Conservation (phyloP, 1,139 yeast genomes). For the Ogataea hybrid region DNA sequence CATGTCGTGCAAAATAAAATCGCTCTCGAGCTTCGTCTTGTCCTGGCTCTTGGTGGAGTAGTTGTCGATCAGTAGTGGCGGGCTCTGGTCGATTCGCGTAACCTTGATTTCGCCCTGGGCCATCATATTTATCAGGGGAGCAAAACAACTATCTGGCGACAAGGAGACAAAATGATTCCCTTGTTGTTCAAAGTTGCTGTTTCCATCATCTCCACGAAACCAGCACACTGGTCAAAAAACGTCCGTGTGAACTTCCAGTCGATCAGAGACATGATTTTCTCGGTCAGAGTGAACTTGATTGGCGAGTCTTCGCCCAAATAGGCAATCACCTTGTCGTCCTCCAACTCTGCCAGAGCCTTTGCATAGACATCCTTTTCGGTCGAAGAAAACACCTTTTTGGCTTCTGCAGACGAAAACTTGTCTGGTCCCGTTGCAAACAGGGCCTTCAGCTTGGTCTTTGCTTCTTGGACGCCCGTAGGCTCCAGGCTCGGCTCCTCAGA, state of each 20-base stretch:
- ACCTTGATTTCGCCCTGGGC: constrained; percentile 40
- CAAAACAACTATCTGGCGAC: constrained; percentile 57
- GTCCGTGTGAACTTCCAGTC: constrained; percentile 40
- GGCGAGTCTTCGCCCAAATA: constrained; percentile 46
- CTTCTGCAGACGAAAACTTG: constrained; percentile 43
- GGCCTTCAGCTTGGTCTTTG: constrained; percentile 49
- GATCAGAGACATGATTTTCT: constrained; percentile 45
- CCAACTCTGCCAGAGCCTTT: constrained; percentile 51
- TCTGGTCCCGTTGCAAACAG: constrained; percentile 57
- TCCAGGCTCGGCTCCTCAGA: constrained; percentile 20
- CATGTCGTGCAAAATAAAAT: constrained; percentile 40
- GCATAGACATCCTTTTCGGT: constrained; percentile 46
- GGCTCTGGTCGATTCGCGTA: constrained; percentile 52
- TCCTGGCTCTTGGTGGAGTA: constrained; percentile 65
- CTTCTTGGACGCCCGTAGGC: constrained; percentile 31
- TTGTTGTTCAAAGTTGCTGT: constrained; percentile 41
- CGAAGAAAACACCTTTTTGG: constrained; percentile 41
- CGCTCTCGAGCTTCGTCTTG: constrained; percentile 61
- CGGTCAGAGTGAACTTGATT: constrained; percentile 57
- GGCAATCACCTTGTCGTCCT: constrained; percentile 52
- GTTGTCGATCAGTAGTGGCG: constrained; percentile 44
- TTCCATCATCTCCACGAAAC: constrained; percentile 41
- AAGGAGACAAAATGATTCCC: constrained; percentile 60
- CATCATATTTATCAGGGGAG: constrained; percentile 48
- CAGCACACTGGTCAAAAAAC: constrained; percentile 46